Evolutionary conservation across 495 filamentous ascomycete species (phyloP), one percentile per base, ranked within the genome.

Genomic region (Evansstolkia leycettana): DNA sequence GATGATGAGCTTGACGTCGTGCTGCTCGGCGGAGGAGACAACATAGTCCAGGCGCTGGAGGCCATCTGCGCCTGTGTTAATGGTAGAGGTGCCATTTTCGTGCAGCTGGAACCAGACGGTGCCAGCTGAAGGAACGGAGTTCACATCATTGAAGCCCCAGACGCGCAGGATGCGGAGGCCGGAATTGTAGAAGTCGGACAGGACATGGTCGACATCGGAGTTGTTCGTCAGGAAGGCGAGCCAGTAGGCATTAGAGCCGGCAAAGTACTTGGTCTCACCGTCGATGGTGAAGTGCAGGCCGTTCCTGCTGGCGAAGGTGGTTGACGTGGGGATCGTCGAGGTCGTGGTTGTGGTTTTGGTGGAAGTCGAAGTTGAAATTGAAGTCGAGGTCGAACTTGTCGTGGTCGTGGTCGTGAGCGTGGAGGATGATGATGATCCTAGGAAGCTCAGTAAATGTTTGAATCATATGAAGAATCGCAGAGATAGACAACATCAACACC

Each of bases 201-300:
- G 58, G n/a, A 65, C 64, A 1, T 62, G 55, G 41, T 81, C 74
- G 7, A 82, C 70, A 47, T 83, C 77, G n/a, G 50, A 56, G 40
- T 72, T 64, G 50, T 72, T 74, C 13, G 62, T 72, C 15, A 83
- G 66, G 60, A 83, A 83, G 12, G 67, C 60, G 41, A 84, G 71
- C 79, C 78, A 87, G 64, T 84, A 86, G 30, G 71, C 58, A 55
- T 87, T 86, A 3, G 76, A 78, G 11, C 81, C 81, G 2, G 76
- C 72, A 48, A 67, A 80, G 55, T 78, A 75, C 38, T 64, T 62
- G 3, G 70, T 73, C 40, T 70, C 45, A 13, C 75, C 75, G 48
- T 80, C 72, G 43, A 82, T 73, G 33, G 56, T 64, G 58, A 82
- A 80, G 20, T 74, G 64, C 6, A 59, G 55, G 0, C 67, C 76